Evolutionary conservation across 1,284 basidiomycete species (phyloP).

Genomic region (Trichosporon ovoides): DNA sequence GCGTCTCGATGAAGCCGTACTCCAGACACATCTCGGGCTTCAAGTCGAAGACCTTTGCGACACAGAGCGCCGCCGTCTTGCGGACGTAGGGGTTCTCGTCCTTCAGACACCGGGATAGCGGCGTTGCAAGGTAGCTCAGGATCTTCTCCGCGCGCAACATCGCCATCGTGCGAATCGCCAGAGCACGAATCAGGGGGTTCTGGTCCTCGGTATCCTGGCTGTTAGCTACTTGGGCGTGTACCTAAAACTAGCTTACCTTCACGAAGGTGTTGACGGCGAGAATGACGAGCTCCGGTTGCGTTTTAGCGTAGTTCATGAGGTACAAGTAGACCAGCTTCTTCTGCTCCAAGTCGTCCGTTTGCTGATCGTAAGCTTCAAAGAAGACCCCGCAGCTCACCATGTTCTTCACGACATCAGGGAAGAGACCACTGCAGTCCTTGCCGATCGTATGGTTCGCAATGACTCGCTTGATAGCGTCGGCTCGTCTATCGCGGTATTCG

Average conservation of each 20-base stretch:
- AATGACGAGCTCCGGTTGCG: constrained; percentile 95
- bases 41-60: constrained; percentile 94
- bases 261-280: constrained; percentile 98
- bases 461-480: constrained; percentile 96
- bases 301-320: constrained; percentile 97
- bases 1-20: constrained; percentile 83
- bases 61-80: constrained; percentile 90
- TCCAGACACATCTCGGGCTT: constrained; percentile 93
- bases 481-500: constrained; percentile 88
- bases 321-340: constrained; percentile 84
- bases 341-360: constrained; percentile 52
- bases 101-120: constrained; percentile 78
- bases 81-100: constrained; percentile 98
- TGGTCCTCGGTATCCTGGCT: constrained; percentile 85
- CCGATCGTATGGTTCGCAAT: constrained; percentile 95
- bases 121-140: constrained; percentile 94
- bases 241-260: constrained; percentile 47
- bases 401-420: constrained; percentile 97
- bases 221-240: neutral
- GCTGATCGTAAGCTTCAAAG: constrained; percentile 31
- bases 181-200: constrained; percentile 90
- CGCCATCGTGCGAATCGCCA: constrained; percentile 97
- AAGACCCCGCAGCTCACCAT: constrained; percentile 55
- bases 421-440: constrained; percentile 93
- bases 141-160: constrained; percentile 97